Evolutionary conservation across 116 monocot genomes (phyloP).

Genomic region (Cymodocea nodosa): DNA sequence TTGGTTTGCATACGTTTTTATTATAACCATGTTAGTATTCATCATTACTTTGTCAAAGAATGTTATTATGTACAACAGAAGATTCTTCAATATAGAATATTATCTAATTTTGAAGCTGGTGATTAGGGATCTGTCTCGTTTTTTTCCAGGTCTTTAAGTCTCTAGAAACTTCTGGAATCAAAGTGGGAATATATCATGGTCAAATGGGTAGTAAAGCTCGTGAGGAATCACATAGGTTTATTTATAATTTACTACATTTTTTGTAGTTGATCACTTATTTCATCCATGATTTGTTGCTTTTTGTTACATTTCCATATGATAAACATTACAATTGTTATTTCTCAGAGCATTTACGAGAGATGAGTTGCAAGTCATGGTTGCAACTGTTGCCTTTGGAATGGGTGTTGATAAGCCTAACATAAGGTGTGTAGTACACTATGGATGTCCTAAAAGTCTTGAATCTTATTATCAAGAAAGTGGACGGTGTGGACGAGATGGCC

Average conservation of each 20-base stretch:
- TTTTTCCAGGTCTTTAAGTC: constrained; percentile 48
- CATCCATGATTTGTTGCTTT: constrained; percentile 1
- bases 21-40: too few species aligned
- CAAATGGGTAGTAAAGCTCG: constrained; percentile 79
- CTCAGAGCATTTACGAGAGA: constrained; percentile 82
- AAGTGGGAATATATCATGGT: constrained; percentile 79
- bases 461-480: constrained; percentile 99
- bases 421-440: constrained; percentile 96
- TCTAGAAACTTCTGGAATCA: constrained; percentile 49
- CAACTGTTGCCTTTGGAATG: constrained; percentile 99
- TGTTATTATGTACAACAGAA: too few species aligned
- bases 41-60: too few species aligned
- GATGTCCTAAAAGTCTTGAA: constrained; percentile 92
- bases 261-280: background rate
- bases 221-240: constrained; percentile 75
- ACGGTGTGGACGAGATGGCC: constrained; percentile 92
- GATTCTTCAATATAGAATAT: too few species aligned
- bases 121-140: background rate
- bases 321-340: background rate
- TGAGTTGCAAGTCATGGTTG: constrained; percentile 87
- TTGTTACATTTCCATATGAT: background rate
- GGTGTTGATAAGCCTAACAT: constrained; percentile 96
- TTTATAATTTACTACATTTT: background rate
- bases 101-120: too few species aligned
- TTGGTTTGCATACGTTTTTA: too few species aligned